Base-by-base conservation (phyloP, 805 yeast species). In the Ogataea nakhonphanomensis region DNA sequence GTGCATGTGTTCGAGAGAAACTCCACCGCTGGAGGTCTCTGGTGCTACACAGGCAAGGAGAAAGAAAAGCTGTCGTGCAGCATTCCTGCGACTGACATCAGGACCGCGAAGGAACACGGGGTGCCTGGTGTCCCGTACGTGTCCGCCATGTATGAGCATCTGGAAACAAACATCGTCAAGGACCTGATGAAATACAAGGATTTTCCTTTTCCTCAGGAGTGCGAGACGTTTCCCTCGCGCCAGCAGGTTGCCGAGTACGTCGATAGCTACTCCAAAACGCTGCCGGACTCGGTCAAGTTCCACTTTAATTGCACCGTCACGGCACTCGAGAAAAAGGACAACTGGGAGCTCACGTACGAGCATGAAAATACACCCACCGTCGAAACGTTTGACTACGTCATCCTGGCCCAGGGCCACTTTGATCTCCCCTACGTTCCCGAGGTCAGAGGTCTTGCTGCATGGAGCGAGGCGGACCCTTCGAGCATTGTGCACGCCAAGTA, bases 181-280 rank as follows among this genome's bases (percentile, higher is more conserved):
- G 47, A 53, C 9, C 37, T 62, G 20, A 62, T 63, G 67, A 45
- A 49, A 37, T 63, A 54, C 37, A 58, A 56, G 21, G 65, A 48
- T 34, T 29, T 51, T 26, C 54, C 58, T 8, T 55, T 61, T 28
- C 66, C 66, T 7, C 61, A 58, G 5, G 58, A 62, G 4, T 56
- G 69, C 7, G 77, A 76, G 8, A 55, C 64, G 10, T 89, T 79
- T 53, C 85, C 90, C 1, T 61, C 64, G 10, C 73, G 91, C 46
- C 43, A 59, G 1, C 81, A 81, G 35, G 89, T 89, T 7, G 66
- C 71, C 31, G 53, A 70, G 20, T 89, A 89, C 58, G 58, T 89
- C 44, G 63, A 69, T 32, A 48, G 62, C n/a, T 88, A 84, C 53
- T 64, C 77, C 25, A 57, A 65, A 20, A 67, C 70, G 1, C 61